Conservation (phyloP, 306 rosid species). For the Hylodesmum podocarpum region DNA sequence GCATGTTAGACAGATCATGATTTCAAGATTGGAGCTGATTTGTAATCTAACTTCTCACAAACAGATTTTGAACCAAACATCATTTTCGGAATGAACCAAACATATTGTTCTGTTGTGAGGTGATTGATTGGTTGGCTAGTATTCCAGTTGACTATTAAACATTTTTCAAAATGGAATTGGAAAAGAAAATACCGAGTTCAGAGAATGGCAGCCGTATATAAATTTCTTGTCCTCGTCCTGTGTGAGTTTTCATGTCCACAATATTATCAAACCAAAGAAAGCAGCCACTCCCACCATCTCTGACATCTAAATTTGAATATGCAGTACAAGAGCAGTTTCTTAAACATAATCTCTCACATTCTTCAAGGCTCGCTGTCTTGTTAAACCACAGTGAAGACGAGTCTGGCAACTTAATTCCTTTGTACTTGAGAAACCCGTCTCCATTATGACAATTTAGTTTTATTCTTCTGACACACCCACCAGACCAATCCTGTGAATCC, state of each 20-base stretch:
- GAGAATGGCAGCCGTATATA: background rate
- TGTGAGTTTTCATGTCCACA: conserved; percentile 16
- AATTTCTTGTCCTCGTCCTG: background rate
- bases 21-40: background rate
- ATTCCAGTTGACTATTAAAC: too few relatives aligned
- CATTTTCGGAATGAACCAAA: too few relatives aligned
- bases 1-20: background rate
- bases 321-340: conserved; percentile 21
- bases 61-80: too few relatives aligned
- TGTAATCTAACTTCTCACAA: background rate
- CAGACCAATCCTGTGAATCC: background rate
- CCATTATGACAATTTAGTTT: background rate
- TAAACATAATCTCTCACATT: conserved; percentile 23
- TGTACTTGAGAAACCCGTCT: background rate
- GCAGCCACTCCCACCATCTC: conserved; percentile 27
- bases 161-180: background rate
- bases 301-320: conserved; percentile 5
- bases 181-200: background rate
- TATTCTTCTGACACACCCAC: conserved; percentile 1
- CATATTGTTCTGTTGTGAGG: too few relatives aligned
- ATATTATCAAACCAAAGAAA: conserved; percentile 31
- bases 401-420: conserved; percentile 21
- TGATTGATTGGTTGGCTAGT: too few relatives aligned
- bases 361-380: background rate
- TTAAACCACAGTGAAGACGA: conserved; percentile 1